Conservation (phyloP, 106 monocot species). For the Phalaenopsis aphrodite region DNA sequence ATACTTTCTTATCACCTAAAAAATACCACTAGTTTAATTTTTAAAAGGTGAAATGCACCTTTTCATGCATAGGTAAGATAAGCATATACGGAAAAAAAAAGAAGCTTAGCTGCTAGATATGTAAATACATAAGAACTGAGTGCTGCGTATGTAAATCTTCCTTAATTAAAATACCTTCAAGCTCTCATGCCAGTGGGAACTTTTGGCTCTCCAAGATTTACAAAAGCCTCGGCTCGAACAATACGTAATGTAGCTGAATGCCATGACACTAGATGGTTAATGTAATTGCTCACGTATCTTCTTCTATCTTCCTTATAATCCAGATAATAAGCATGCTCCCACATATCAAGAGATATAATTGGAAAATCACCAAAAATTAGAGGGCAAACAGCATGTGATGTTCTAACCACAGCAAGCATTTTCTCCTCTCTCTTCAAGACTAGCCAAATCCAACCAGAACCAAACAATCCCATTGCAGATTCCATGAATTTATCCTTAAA, state of each 20-base stretch:
- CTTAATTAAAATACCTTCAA: not conserved
- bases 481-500: constrained; percentile 67
- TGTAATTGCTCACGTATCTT: constrained; percentile 65
- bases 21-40: too few relatives aligned
- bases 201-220: constrained; percentile 91
- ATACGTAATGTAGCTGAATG: constrained; percentile 65
- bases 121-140: too few relatives aligned
- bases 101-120: too few relatives aligned
- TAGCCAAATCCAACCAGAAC: constrained; percentile 99
- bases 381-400: constrained; percentile 85
- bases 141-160: too few relatives aligned
- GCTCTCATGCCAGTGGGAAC: constrained; percentile 59
- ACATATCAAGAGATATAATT: constrained; percentile 80
- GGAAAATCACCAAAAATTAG: constrained; percentile 85
- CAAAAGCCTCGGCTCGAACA: constrained; percentile 78
- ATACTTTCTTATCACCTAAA: too few relatives aligned
- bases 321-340: constrained; percentile 97
- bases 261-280: constrained; percentile 89
- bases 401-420: constrained; percentile 58
- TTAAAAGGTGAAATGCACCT: too few relatives aligned
- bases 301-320: constrained; percentile 83
- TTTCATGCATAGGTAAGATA: too few relatives aligned
- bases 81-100: too few relatives aligned
- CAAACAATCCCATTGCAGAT: constrained; percentile 57
- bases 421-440: constrained; percentile 61